Evolutionary conservation across 345 rosid genomes (phyloP), one percentile per base, ranked within the genome.

Genomic region (Aquilaria sinensis): DNA sequence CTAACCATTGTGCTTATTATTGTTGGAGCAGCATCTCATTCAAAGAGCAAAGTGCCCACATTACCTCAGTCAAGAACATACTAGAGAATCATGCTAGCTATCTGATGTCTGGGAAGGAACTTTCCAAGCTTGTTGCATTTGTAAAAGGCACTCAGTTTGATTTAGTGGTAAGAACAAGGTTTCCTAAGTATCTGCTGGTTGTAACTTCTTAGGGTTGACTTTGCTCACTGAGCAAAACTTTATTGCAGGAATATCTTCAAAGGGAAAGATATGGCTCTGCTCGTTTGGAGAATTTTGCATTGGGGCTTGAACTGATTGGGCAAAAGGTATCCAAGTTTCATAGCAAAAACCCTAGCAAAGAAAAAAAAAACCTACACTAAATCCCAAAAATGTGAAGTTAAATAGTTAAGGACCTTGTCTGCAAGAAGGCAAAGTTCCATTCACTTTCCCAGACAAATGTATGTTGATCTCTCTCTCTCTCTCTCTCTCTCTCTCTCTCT

Each of bases 141-240:
- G 97, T 94, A 33, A 94, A 94, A 78, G 96, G 99, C 84, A 88
- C 99, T 52, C 97, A 94, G 77, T 94, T 94, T 69, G 99, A 90
- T 84, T 82, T 94, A 66, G 95, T 85, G 96, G 99, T 94, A 78
- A 75, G 91, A 49, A 45, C 9, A 70, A 64, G 33, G 54, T 57
- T 47, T 13, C 43, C 46, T 47, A 5, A 43, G 23, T 52, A 15
- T 62, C 71, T 61, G 51, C 7, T 2, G 46, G 51, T 47, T 46
- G 45, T 51, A 62, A 48, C 51, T 47, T 62, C 47, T 9, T 70
- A 63, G 23, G 48, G 56, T 57, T 52, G 12, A 68, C 53, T 55
- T 61, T 52, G 60, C 50, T 34, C 52, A 53, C 56, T 70, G 68
- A 56, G 10, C 7, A 30, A 45, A 12, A 53, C 43, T 70, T 34